Conservation (phyloP, 257 asterid species). For the Solanum pinnatisectum region DNA sequence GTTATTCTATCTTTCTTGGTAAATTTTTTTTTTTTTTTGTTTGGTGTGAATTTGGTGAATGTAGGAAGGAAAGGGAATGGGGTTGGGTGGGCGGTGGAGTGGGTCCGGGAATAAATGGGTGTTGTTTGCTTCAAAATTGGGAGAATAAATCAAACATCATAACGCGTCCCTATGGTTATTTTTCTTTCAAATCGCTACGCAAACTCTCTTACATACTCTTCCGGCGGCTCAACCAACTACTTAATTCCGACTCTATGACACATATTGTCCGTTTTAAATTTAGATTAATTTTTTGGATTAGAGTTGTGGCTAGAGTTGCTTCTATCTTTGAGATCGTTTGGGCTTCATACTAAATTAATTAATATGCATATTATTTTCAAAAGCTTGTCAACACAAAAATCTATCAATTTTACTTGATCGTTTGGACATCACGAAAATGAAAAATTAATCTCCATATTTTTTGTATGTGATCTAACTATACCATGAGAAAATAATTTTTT, state of each 20-base stretch:
- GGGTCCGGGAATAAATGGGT: not conserved
- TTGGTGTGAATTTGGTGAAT: not conserved
- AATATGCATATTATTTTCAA: not conserved
- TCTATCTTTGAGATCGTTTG: not conserved
- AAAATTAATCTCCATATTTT: not conserved
- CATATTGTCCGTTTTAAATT: accelerated
- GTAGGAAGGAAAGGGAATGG: not conserved
- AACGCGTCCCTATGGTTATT: not conserved
- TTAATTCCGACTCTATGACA: not conserved
- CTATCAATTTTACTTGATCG: not conserved
- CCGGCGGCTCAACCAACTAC: too few species aligned
- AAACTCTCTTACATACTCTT: too few species aligned
- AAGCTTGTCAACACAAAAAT: not conserved
- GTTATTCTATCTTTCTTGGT: not conserved
- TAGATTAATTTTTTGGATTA: not conserved
- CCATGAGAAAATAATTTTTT: not conserved
- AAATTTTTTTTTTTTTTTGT: not conserved
- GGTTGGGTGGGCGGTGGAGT: not conserved
- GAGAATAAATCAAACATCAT: not conserved
- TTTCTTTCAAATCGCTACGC: not conserved
- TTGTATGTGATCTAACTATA: not conserved
- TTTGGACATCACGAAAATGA: too few species aligned
- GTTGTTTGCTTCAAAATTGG: not conserved
- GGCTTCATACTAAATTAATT: too few species aligned
- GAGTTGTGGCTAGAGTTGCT: not conserved